Conservation (phyloP, 2,329 filamentous ascomycete genomes). For the Chrysoporthe puriensis region DNA sequence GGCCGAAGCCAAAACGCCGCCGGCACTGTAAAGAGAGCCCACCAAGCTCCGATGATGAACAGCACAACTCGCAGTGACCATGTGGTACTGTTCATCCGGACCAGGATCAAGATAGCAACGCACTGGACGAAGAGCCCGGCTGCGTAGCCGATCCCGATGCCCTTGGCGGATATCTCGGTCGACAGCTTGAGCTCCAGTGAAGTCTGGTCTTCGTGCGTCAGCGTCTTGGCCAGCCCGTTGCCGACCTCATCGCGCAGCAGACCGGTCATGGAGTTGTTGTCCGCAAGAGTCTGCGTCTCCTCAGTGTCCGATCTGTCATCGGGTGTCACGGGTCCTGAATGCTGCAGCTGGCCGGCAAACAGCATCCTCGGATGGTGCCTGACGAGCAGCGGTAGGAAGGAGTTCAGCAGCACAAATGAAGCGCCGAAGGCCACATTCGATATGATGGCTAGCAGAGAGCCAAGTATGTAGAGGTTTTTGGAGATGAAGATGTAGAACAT, state of each 20-base stretch:
- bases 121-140: slow-evolving; percentile 86
- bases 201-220: slow-evolving; percentile 56
- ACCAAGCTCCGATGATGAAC: slow-evolving; percentile 88
- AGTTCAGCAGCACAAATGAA: slow-evolving; percentile 93
- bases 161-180: slow-evolving; percentile 87
- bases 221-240: slow-evolving; percentile 41
- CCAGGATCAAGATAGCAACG: slow-evolving; percentile 75
- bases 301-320: slow-evolving; percentile 41
- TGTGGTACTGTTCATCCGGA: slow-evolving; percentile 73
- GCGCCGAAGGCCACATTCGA: slow-evolving; percentile 94
- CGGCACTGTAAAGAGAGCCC: slow-evolving; percentile 88
- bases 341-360: slow-evolving; percentile 41
- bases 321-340: slow-evolving; percentile 14
- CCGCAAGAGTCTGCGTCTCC: slow-evolving; percentile 37
- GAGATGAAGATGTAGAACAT: slow-evolving; percentile 86
- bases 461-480: slow-evolving; percentile 77
- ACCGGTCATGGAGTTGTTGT: slow-evolving; percentile 47
- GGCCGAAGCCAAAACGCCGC: slow-evolving; percentile 85
- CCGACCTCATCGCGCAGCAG: slow-evolving; percentile 46
- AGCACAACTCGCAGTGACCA: slow-evolving; percentile 87
- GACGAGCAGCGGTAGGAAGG: slow-evolving; percentile 89
- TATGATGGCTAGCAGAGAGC: slow-evolving; percentile 81
- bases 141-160: slow-evolving; percentile 91
- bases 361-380: slow-evolving; percentile 71
- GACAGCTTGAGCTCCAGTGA: slow-evolving; percentile 76